These are phyloP conservation scores for Pseudonitzschia delicatissima DNA, from an alignment of 108 stramenopile genomes.

Conservation along the genomic window DNA sequence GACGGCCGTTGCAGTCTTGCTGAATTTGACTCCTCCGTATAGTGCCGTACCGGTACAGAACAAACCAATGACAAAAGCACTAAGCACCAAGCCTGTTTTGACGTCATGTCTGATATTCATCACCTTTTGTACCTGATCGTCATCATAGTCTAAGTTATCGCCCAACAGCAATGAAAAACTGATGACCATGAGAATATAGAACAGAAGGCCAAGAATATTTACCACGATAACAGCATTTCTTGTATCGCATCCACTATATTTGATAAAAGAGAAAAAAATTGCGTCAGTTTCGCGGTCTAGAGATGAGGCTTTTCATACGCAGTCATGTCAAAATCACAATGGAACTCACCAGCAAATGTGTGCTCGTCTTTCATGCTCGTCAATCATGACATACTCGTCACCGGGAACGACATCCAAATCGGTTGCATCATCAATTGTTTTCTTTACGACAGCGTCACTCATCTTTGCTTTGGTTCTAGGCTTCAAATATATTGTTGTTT, in stretches of 20 bases:
- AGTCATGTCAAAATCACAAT: background rate
- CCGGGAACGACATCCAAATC: background rate
- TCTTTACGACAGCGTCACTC: no score
- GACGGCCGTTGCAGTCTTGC: background rate
- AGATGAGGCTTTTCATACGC: no score
- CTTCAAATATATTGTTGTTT: no score
- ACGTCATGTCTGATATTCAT: slow-evolving; percentile 5
- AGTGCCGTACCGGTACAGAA: slow-evolving; percentile 18
- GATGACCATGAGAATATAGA: slow-evolving; percentile 8
- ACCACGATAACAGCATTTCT: slow-evolving; percentile 44
- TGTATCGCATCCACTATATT: slow-evolving; percentile 46
- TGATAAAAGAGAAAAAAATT: background rate
- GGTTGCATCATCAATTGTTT: background rate
- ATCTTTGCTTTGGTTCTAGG: no score
- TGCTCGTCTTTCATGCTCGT: slow-evolving; percentile 11
- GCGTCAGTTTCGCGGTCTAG: no score
- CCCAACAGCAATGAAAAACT: slow-evolving; percentile 1
- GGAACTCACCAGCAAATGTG: slow-evolving; percentile 13
- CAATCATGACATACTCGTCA: slow-evolving; percentile 9
- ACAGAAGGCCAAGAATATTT: slow-evolving; percentile 29
- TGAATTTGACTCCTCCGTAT: slow-evolving; percentile 22
- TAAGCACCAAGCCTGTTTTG: background rate
- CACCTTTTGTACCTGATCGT: slow-evolving; percentile 17
- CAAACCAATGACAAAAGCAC: background rate
- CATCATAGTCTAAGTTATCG: slow-evolving; percentile 13